A percentile compares a stretch with the other conserved stretches of the same genome.
Evolutionary conservation across 495 filamentous ascomycete genomes (phyloP).

Genomic region (Annulohypoxylon stygium): DNA sequence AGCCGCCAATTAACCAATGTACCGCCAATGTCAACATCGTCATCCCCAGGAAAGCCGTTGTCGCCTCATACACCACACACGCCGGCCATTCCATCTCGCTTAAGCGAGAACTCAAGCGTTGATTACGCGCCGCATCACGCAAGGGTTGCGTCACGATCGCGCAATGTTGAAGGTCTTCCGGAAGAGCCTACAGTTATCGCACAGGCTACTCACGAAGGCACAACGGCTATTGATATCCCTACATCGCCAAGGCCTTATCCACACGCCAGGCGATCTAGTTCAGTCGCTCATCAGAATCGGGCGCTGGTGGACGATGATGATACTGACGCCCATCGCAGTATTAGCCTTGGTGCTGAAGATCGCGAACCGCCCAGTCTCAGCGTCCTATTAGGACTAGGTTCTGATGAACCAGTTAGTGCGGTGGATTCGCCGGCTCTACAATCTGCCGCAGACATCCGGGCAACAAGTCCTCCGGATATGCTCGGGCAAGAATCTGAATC

Average conservation of each 20-base stretch:
- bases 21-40: constrained; percentile 88
- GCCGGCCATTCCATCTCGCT: constrained; percentile 89
- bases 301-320: constrained; percentile 70
- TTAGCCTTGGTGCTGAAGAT: constrained; percentile 81
- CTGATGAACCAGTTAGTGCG: constrained; percentile 49
- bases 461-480: constrained; percentile 54
- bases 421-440: constrained; percentile 55
- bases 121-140: constrained; percentile 69
- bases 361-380: constrained; percentile 70
- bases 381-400: constrained; percentile 64
- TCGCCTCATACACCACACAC: constrained; percentile 96
- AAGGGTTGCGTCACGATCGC: constrained; percentile 34
- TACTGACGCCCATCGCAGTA: constrained; percentile 75
- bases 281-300: constrained; percentile 78
- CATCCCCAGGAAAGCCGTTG: constrained; percentile 88
- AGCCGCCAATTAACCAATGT: constrained; percentile 87
- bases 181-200: constrained; percentile 60
- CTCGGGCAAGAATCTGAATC: constrained; percentile 60
- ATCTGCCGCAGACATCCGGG: constrained; percentile 60
- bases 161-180: constrained; percentile 43
- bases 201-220: constrained; percentile 60
- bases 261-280: constrained; percentile 77
- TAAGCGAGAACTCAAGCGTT: constrained; percentile 89
- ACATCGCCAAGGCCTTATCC: constrained; percentile 77
- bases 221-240: constrained; percentile 85